These are phyloP conservation scores for Naganishia kalamii DNA, from an alignment of 768 basidiomycete species.

Conservation along the genomic window DNA sequence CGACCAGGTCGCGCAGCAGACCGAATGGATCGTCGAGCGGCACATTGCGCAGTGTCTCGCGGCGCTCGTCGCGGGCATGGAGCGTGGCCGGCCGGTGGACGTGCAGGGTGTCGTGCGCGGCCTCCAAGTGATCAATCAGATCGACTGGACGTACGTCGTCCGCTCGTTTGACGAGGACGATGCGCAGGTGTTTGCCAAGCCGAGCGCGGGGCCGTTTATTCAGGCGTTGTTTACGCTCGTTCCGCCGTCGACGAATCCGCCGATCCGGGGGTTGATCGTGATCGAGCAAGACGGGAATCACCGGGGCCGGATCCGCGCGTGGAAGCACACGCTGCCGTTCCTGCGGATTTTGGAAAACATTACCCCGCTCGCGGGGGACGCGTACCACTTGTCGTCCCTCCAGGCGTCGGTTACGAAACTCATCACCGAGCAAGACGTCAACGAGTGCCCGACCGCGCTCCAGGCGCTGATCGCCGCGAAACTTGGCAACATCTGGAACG, in stretches of 20 bases:
- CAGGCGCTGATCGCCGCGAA: conserved; percentile 83
- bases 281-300: conserved; percentile 78
- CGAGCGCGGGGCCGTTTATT: conserved; percentile 80
- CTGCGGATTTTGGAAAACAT: conserved; percentile 81
- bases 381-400: conserved; percentile 84
- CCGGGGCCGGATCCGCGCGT: conserved; percentile 54
- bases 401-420: conserved; percentile 62
- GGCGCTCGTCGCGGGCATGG: conserved; percentile 39
- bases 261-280: conserved; percentile 38
- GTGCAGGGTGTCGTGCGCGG: conserved; percentile 42
- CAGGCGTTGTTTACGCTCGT: conserved; percentile 81
- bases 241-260: conserved; percentile 53
- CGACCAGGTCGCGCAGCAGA: conserved; percentile 31
- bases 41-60: conserved; percentile 31
- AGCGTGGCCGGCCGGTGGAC: conserved; percentile 37
- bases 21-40: conserved; percentile 26
- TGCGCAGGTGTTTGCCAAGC: conserved; percentile 52
- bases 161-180: conserved; percentile 79
- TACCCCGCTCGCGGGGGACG: conserved; percentile 78
- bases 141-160: conserved; percentile 78
- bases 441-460: conserved; percentile 79
- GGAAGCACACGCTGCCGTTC: conserved; percentile 80
- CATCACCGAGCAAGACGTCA: conserved; percentile 81
- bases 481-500: conserved; percentile 91
- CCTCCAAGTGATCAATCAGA: conserved; percentile 25